A percentile compares a stretch with the other conserved stretches of the same genome.
These are phyloP conservation scores for Chalciporus sphaerocephalus DNA, from an alignment of 768 basidiomycete species.

Conservation along the genomic window DNA sequence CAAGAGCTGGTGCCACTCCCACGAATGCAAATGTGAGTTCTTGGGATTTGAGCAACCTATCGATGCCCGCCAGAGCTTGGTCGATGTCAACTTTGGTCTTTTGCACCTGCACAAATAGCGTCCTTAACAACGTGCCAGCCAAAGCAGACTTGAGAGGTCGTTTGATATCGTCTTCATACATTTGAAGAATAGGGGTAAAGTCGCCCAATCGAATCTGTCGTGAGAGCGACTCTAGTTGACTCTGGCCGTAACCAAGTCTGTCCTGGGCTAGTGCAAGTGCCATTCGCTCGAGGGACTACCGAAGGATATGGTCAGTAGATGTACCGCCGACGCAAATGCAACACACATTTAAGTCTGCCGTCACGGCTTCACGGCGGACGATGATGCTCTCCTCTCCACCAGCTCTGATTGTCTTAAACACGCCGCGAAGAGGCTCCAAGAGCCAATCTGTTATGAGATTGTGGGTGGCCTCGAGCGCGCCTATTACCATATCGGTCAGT, in stretches of 20 bases:
- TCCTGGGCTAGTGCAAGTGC: slow-evolving; percentile 80
- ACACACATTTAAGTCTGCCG: slow-evolving; percentile 77
- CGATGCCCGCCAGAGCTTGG: slow-evolving; percentile 84
- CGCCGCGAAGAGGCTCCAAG: slow-evolving; percentile 76
- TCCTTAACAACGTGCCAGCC: slow-evolving; percentile 74
- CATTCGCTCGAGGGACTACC: slow-evolving; percentile 90
- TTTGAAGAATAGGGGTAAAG: slow-evolving; percentile 76
- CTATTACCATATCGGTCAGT: slow-evolving; percentile 50
- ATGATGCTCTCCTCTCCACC: slow-evolving; percentile 75
- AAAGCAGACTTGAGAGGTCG: slow-evolving; percentile 79
- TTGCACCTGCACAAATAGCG: slow-evolving; percentile 88
- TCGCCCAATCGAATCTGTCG: slow-evolving; percentile 72
- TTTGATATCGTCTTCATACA: slow-evolving; percentile 92
- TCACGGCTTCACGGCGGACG: slow-evolving; percentile 75
- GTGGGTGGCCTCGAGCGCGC: slow-evolving; percentile 59
- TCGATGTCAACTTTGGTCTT: slow-evolving; percentile 97
- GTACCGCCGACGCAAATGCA: background rate
- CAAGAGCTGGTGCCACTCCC: slow-evolving; percentile 86
- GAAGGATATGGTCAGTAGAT: background rate
- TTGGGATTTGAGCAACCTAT: slow-evolving; percentile 89
- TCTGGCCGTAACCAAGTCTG: slow-evolving; percentile 58
- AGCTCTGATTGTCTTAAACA: slow-evolving; percentile 77
- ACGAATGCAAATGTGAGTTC: slow-evolving; percentile 96
- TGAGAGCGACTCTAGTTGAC: slow-evolving; percentile 64
- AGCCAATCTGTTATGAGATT: slow-evolving; percentile 83